Percentiles rank a stretch among this genome's conserved stretches.
Evolutionary conservation across 2,329 filamentous ascomycete genomes (phyloP).

Genomic region (Zymoseptoria pseudotritici): DNA sequence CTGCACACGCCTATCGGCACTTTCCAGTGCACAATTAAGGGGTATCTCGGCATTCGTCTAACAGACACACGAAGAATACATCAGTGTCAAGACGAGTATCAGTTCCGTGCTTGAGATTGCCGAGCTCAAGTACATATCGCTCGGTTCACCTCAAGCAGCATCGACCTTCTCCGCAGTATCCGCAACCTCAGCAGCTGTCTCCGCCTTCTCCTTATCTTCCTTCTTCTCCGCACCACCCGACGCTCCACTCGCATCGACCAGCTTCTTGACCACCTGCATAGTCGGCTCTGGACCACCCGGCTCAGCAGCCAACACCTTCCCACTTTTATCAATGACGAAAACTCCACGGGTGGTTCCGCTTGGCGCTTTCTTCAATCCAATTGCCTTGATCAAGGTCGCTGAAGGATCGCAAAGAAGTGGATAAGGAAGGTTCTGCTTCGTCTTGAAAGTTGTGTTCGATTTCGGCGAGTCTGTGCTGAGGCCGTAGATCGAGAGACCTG

Average conservation of each 20-base stretch:
- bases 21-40: too few relatives aligned
- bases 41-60: too few relatives aligned
- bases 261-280: slow-evolving; percentile 64
- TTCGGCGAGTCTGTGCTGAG: slow-evolving; percentile 82
- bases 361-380: slow-evolving; percentile 81
- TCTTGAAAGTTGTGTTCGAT: slow-evolving; percentile 86
- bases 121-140: too few relatives aligned
- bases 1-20: too few relatives aligned
- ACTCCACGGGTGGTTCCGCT: slow-evolving; percentile 79
- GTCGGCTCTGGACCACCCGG: slow-evolving; percentile 71
- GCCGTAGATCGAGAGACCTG: slow-evolving; percentile 80
- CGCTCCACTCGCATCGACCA: slow-evolving; percentile 49
- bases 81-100: too few relatives aligned
- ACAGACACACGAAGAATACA: too few relatives aligned
- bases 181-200: slow-evolving; percentile 40
- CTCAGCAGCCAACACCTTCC: slow-evolving; percentile 69
- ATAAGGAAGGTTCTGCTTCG: slow-evolving; percentile 85
- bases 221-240: slow-evolving; percentile 20
- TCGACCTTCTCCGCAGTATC: slow-evolving; percentile 35
- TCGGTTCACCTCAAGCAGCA: slow-evolving; percentile 1
- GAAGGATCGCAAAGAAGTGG: slow-evolving; percentile 75
- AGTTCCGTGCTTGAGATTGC: too few relatives aligned
- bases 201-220: slow-evolving; percentile 28
- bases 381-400: slow-evolving; percentile 67
- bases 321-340: slow-evolving; percentile 61